A percentile compares a stretch with the other conserved stretches of the same genome.
Evolutionary conservation across 345 rosid genomes (phyloP).

Genomic region (Trapa bicornis): DNA sequence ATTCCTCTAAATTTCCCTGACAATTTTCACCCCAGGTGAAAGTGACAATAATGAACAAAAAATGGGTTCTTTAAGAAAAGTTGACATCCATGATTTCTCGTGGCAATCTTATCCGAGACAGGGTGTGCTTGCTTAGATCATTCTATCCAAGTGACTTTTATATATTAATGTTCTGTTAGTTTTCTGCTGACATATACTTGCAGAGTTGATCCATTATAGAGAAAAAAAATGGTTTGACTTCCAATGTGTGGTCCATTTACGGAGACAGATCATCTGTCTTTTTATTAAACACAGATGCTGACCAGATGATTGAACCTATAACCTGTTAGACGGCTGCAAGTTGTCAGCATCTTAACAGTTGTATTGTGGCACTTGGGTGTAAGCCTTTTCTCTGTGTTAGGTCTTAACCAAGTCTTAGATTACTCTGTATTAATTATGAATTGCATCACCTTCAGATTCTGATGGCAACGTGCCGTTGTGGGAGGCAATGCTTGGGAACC

Average conservation of each 20-base stretch:
- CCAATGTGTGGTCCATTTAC: background rate
- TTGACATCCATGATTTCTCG: background rate
- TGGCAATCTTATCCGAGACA: background rate
- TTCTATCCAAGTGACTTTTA: background rate
- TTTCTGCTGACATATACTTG: background rate
- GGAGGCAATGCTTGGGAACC: conserved; percentile 72
- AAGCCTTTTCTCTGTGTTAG: background rate
- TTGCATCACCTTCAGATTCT: conserved; percentile 20
- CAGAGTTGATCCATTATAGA: background rate
- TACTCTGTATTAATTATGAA: background rate
- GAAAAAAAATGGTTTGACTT: background rate
- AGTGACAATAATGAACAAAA: background rate
- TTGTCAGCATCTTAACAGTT: too few species aligned
- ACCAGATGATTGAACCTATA: too few species aligned
- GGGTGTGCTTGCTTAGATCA: background rate
- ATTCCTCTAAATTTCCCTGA: background rate
- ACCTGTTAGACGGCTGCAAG: too few species aligned
- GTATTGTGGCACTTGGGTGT: too few species aligned
- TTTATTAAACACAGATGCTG: background rate
- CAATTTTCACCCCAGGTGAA: too few species aligned
- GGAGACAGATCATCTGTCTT: background rate
- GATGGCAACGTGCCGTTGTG: conserved; percentile 76
- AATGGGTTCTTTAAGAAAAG: background rate
- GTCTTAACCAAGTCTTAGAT: background rate
- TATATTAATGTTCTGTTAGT: background rate